These are phyloP conservation scores for Psophocarpus tetragonolobus DNA, from an alignment of 306 rosid genomes.

Conservation along the genomic window DNA sequence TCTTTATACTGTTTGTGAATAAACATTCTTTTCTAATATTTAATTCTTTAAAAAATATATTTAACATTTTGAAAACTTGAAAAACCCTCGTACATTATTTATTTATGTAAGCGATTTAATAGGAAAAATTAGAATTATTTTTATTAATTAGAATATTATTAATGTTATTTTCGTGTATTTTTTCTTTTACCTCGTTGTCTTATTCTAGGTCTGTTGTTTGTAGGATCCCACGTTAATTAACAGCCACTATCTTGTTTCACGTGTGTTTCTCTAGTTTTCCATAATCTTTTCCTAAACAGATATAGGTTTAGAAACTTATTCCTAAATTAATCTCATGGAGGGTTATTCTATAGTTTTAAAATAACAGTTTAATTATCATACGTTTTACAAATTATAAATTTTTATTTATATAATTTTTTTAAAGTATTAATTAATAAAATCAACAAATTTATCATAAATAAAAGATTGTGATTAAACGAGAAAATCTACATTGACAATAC, in stretches of 20 bases:
- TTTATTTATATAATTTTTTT: too few relatives aligned
- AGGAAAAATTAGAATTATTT: not conserved
- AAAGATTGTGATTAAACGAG: too few relatives aligned
- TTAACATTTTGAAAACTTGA: not conserved
- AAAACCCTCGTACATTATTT: not conserved
- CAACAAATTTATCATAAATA: too few relatives aligned
- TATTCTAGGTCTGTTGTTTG: constrained; percentile 10
- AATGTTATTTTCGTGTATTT: not conserved
- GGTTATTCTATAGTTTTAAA: too few relatives aligned
- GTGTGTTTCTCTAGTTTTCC: not conserved
- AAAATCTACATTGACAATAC: too few relatives aligned
- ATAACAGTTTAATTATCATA: too few relatives aligned
- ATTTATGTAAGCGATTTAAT: not conserved
- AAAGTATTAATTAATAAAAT: too few relatives aligned
- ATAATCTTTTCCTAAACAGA: not conserved
- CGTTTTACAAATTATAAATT: too few relatives aligned
- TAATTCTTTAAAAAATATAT: too few relatives aligned
- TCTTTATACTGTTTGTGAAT: too few relatives aligned
- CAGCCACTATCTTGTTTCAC: not conserved
- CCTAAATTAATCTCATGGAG: too few relatives aligned
- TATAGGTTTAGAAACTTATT: not conserved
- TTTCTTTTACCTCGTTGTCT: not conserved
- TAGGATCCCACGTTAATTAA: constrained; percentile 8
- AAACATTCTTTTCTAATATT: too few relatives aligned
- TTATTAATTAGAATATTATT: not conserved